Percentiles rank a stretch among this genome's conserved stretches.
phyloP scores from a whole-genome alignment of 306 rosid genomes.

The Oxytropis ochrocephala region DNA sequence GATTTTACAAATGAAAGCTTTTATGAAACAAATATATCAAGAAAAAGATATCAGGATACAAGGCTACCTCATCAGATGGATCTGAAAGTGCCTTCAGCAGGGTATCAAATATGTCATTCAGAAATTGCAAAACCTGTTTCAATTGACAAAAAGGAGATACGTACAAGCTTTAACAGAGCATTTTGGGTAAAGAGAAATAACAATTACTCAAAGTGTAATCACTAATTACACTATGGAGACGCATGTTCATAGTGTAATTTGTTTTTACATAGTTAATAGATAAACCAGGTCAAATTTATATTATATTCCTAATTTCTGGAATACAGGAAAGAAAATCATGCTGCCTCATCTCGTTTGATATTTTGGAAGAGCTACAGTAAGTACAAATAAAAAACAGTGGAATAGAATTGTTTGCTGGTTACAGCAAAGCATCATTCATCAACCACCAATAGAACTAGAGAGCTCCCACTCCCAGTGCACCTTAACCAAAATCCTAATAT shows the following conservation, averaged over 20 bases:
- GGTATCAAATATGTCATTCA: slow-evolving; percentile 71
- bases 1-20: background rate
- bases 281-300: background rate
- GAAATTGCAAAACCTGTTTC: slow-evolving; percentile 65
- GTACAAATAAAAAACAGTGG: background rate
- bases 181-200: background rate
- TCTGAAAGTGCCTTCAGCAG: slow-evolving; percentile 84
- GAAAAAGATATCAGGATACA: background rate
- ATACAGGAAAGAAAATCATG: background rate
- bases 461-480: background rate
- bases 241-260: too few species aligned
- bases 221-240: too few species aligned
- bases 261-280: too few species aligned
- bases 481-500: background rate
- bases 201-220: background rate
- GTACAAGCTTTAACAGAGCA: background rate
- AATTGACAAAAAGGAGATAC: slow-evolving; percentile 22
- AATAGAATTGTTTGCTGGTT: background rate
- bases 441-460: background rate
- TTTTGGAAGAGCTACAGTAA: background rate
- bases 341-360: background rate
- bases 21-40: background rate
- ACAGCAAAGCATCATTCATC: background rate
- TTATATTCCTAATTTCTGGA: background rate
- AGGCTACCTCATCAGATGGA: slow-evolving; percentile 73